These are phyloP conservation scores for Verticillium longisporum DNA, from an alignment of 2,329 filamentous ascomycete genomes.

Conservation along the genomic window DNA sequence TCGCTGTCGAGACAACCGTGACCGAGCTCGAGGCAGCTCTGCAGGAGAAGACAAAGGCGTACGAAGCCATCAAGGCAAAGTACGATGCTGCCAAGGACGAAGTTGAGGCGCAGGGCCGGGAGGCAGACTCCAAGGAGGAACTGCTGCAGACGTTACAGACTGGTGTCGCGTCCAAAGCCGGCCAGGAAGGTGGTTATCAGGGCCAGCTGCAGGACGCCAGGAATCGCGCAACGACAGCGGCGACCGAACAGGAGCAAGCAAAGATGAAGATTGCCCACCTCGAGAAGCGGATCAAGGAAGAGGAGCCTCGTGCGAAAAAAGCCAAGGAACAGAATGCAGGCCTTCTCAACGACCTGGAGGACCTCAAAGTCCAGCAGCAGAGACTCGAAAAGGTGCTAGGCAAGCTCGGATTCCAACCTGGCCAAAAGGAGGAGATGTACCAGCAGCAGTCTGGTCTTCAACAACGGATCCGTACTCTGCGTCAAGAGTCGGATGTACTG, in stretches of 20 bases:
- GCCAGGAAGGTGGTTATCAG: conserved; percentile 95
- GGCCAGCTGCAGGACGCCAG: conserved; percentile 90
- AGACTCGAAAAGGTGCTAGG: conserved; percentile 75
- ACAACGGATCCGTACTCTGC: conserved; percentile 73
- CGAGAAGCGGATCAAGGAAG: conserved; percentile 90
- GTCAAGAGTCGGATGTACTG: conserved; percentile 76
- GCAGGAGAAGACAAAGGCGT: conserved; percentile 72
- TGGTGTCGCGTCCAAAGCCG: conserved; percentile 96
- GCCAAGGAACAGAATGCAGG: conserved; percentile 91
- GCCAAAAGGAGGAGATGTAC: conserved; percentile 79
- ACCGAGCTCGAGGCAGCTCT: conserved; percentile 72
- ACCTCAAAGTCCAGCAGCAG: conserved; percentile 69
- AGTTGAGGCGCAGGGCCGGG: conserved; percentile 71
- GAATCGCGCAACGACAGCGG: conserved; percentile 72
- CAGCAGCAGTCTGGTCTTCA: conserved; percentile 75
- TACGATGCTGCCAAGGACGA: conserved; percentile 81
- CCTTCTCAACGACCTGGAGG: conserved; percentile 78
- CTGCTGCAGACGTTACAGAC: conserved; percentile 92
- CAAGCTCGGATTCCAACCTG: conserved; percentile 81
- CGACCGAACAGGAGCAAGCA: conserved; percentile 91
- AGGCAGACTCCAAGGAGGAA: conserved; percentile 93
- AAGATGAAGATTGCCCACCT: conserved; percentile 92
- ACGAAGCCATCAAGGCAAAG: conserved; percentile 72
- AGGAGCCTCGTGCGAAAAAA: conserved; percentile 91
- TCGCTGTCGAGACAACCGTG: conserved; percentile 67